Conservation (phyloP, 441 rosid genomes). For the Pelargonium hybrid region DNA sequence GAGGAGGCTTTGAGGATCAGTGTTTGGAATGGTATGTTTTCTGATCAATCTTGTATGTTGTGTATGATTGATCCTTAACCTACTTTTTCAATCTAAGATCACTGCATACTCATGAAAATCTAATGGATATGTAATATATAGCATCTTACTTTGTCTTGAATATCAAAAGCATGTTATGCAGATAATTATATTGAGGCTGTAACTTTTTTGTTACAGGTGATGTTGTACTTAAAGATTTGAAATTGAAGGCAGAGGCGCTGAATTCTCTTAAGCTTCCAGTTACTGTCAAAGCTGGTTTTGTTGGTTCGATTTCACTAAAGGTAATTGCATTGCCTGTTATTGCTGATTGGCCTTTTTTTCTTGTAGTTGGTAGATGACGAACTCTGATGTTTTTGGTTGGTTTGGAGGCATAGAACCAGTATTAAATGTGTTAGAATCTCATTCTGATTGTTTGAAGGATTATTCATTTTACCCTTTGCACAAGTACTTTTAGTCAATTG, state of each 20-base stretch:
- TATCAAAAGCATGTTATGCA: not conserved
- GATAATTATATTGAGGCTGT: not conserved
- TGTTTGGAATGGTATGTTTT: conserved; percentile 81
- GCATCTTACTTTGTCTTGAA: not conserved
- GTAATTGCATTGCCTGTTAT: conserved; percentile 24
- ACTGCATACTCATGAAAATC: not conserved
- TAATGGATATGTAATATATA: not conserved
- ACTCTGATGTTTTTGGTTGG: too few species aligned
- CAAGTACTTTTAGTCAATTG: too few species aligned
- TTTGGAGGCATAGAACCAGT: too few species aligned
- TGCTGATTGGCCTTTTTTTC: not conserved
- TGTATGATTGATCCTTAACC: conserved; percentile 9
- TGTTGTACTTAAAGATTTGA: conserved; percentile 90
- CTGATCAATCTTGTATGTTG: not conserved
- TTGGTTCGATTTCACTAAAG: conserved; percentile 86
- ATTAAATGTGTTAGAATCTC: too few species aligned
- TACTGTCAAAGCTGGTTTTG: conserved; percentile 91
- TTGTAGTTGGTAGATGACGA: not conserved
- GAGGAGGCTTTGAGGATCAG: conserved; percentile 87
- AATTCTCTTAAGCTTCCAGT: conserved; percentile 89
- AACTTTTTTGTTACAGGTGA: conserved; percentile 47
- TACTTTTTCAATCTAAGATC: conserved; percentile 12
- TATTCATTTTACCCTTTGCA: too few species aligned
- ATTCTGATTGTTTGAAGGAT: too few species aligned
- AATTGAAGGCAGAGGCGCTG: conserved; percentile 83